phyloP scores from a whole-genome alignment of 768 basidiomycete species.

The Auriculariales sp. region DNA sequence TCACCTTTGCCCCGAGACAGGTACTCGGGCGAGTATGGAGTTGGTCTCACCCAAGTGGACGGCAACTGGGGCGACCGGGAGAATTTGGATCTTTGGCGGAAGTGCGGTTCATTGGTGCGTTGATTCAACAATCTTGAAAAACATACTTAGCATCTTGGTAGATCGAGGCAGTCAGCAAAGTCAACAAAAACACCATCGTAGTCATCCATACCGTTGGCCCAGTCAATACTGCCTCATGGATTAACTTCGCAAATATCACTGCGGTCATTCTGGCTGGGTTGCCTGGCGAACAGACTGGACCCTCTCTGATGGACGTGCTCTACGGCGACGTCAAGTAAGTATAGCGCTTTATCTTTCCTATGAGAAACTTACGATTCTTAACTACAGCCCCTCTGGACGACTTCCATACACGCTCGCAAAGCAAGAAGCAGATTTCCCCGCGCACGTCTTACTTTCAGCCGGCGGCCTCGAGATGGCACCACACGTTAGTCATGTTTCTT shows the following conservation, averaged over 20 bases:
- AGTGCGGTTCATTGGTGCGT: slow-evolving; percentile 6
- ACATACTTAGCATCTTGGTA: background rate
- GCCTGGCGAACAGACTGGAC: slow-evolving; percentile 23
- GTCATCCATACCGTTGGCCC: slow-evolving; percentile 51
- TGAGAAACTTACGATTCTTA: background rate
- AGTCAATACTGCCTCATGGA: slow-evolving; percentile 46
- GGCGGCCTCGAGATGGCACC: background rate
- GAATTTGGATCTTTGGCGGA: slow-evolving; percentile 8
- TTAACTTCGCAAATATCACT: slow-evolving; percentile 57
- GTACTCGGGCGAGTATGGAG: background rate
- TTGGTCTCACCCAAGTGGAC: background rate
- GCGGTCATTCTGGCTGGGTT: slow-evolving; percentile 39
- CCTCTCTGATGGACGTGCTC: slow-evolving; percentile 23
- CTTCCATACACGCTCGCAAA: slow-evolving; percentile 71
- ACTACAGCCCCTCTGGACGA: slow-evolving; percentile 34
- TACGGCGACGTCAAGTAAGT: slow-evolving; percentile 20
- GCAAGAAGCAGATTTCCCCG: slow-evolving; percentile 38
- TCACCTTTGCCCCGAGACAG: background rate
- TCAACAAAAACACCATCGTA: slow-evolving; percentile 45
- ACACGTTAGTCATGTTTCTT: background rate
- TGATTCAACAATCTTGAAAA: background rate
- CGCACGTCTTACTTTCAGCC: slow-evolving; percentile 19
- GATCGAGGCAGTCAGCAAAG: slow-evolving; percentile 11
- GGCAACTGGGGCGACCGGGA: slow-evolving; percentile 2
- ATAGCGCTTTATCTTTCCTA: too few species aligned